Evolutionary conservation across 257 asterid species (phyloP).

Genomic region (Penstemon eatonii): DNA sequence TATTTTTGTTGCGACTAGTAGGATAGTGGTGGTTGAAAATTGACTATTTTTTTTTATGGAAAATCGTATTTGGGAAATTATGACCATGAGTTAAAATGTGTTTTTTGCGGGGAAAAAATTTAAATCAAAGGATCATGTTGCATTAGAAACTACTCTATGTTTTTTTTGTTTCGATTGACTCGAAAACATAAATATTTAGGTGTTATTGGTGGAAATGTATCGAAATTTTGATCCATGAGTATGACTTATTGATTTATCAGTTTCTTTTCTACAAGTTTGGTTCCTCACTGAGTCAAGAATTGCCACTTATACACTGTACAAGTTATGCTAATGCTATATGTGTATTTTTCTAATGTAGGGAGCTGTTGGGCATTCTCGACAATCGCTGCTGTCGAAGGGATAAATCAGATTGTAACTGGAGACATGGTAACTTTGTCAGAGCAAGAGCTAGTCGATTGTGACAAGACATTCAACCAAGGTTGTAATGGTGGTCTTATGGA

Average conservation of each 20-base stretch:
- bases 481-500: conserved; percentile 96
- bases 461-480: conserved; percentile 59
- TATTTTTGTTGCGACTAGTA: too few species aligned
- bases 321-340: not conserved
- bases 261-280: too few species aligned
- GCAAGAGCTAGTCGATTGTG: conserved; percentile 90
- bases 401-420: conserved; percentile 75
- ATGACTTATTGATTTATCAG: too few species aligned
- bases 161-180: too few species aligned
- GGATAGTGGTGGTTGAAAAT: too few species aligned
- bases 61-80: not conserved
- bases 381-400: conserved; percentile 79
- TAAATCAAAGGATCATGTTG: too few species aligned
- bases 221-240: too few species aligned
- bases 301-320: not conserved
- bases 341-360: conserved; percentile 47
- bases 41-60: not conserved
- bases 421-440: conserved; percentile 60
- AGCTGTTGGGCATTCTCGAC: conserved; percentile 99
- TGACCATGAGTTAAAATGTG: not conserved
- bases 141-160: too few species aligned
- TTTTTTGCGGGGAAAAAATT: too few species aligned
- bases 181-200: too few species aligned
- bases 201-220: too few species aligned
- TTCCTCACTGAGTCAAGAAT: not conserved